Percentiles rank a stretch among this genome's conserved stretches.
phyloP scores from a whole-genome alignment of 495 filamentous ascomycete species.

The Sabuloglossum arenarium region DNA sequence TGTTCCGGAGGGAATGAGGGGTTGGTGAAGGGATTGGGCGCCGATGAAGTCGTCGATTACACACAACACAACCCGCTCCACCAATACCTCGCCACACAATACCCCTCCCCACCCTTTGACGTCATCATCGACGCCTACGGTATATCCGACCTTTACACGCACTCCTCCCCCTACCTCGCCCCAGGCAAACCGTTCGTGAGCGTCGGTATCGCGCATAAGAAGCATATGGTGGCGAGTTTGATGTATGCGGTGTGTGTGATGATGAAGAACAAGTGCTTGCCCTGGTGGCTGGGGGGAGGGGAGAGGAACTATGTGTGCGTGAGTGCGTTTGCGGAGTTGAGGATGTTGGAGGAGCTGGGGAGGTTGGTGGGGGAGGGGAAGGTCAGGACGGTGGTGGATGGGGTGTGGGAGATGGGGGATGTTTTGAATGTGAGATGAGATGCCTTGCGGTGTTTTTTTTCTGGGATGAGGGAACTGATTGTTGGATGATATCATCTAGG shows the following conservation, averaged over 20 bases:
- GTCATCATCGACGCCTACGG: constrained; percentile 18
- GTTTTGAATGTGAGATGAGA: constrained; percentile 8
- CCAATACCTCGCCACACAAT: constrained; percentile 10
- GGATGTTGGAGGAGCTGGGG: constrained; percentile 14
- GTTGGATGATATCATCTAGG: constrained; percentile 7
- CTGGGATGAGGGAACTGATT: too few species aligned
- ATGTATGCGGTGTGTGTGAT: constrained; percentile 11
- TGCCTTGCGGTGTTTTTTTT: too few species aligned
- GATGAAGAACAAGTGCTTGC: constrained; percentile 15
- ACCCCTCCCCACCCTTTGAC: constrained; percentile 12
- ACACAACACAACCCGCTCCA: constrained; percentile 9
- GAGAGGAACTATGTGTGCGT: constrained; percentile 13
- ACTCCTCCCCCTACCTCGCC: constrained; percentile 14
- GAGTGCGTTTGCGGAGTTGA: constrained; percentile 13
- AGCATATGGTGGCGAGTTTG: constrained; percentile 10
- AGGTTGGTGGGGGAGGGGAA: constrained; percentile 14
- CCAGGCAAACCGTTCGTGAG: constrained; percentile 16
- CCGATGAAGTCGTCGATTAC: constrained; percentile 18
- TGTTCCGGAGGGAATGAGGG: constrained; percentile 17
- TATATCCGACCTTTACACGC: constrained; percentile 15
- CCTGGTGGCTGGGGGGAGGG: constrained; percentile 15
- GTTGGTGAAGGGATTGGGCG: constrained; percentile 17
- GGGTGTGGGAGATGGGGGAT: constrained; percentile 14
- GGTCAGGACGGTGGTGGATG: constrained; percentile 14
- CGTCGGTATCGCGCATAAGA: constrained; percentile 11